Evolutionary conservation across 1,284 basidiomycete species (phyloP), one percentile per base, ranked within the genome.

Genomic region (Heterobasidion occidentale): DNA sequence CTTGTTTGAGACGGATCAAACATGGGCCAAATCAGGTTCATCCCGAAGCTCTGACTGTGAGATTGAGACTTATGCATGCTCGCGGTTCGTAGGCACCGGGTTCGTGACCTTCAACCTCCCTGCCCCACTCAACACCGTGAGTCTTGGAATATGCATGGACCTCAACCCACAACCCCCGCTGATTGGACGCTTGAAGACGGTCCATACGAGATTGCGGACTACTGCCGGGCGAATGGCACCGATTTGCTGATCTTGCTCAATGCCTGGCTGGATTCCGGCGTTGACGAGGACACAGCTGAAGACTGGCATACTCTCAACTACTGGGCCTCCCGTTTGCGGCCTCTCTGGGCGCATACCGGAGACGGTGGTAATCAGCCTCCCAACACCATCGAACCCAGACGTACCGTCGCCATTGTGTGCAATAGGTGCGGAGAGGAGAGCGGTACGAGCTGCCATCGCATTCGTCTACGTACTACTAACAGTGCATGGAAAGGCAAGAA

Each of bases 71-170:
- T 44, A 20, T 51, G 38, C 27, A 52, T 14, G 34, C 27, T 20
- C 46, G 35, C 20, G 15, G 12, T 48, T 14, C 11, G 15, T 20
- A 87, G 89, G 92, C 0, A 76, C 77, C 0, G 90, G 88, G 0
- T 97, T 97, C 64, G 70, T 71, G 15, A 78, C 85, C 1, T 81
- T 92, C 60, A 70, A 80, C 33, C 75, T 97, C 0, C 79, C 92
- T 0, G 77, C 77, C 0, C 79, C 84, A 7, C 70, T 87, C 4
- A 70, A 75, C 12, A 76, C 70, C 1, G 61, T 84, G 59, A 77
- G 73, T 14, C 64, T 94, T 0, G 92, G 80, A 7, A 94, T 95
- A 36, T 94, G 92, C 68, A 94, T 92, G 82, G 92, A 94, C 64
- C 76, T 95, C 56, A 95, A 95, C 63, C 80, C 84, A 59, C 79